Base-by-base conservation (phyloP, 768 basidiomycete species). In the Ramaria sp. region DNA sequence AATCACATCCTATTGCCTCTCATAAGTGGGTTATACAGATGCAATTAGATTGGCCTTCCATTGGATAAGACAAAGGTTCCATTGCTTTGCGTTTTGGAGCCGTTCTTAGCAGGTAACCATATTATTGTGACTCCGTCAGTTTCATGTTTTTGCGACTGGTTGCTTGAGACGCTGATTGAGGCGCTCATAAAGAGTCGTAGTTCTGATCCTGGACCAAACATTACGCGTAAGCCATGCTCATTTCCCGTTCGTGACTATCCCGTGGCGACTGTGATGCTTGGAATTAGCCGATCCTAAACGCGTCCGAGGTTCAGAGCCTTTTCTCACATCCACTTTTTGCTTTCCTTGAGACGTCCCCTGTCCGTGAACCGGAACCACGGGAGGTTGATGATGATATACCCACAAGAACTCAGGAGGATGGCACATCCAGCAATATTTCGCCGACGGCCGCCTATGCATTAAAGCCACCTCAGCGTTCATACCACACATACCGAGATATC, bases 81-180 rank as follows among this genome's bases (percentile, higher is more conserved):
- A 1, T 63, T 88, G 3, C 70, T 94, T 3, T 92, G 90, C 62
- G 68, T 85, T 2, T 71, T 93, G 44, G 85, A 89, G 59, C 88
- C 88, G 0, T 87, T 88, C 61, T 68, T 92, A 5, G 82, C 87
- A 3, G 80, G 81, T 4, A 80, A 81, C 47, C 71, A 78, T 44
- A 71, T 85, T 7, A 72, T 94, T 42, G 90, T 94, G 5, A 91
- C 86, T 0, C 92, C 92, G 90, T 93, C 57, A 64, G 88, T 70
- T 7, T 6, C 41, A 28, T 42, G 36, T n/a, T 25, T 52, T 7
- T n/a, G 12, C n/a, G 20, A 13, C 12, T 18, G 52, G 24, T 27
- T 36, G 18, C n/a, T 39, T 45, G 0, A 43, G 10, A 37, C 15
- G 15, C 25, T 39, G 5, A 43, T 32, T 36, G 7, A 3, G 3